A percentile compares a stretch with the other conserved stretches of the same genome.
Conservation (phyloP, 768 basidiomycete genomes). For the Lentinula detonsa region DNA sequence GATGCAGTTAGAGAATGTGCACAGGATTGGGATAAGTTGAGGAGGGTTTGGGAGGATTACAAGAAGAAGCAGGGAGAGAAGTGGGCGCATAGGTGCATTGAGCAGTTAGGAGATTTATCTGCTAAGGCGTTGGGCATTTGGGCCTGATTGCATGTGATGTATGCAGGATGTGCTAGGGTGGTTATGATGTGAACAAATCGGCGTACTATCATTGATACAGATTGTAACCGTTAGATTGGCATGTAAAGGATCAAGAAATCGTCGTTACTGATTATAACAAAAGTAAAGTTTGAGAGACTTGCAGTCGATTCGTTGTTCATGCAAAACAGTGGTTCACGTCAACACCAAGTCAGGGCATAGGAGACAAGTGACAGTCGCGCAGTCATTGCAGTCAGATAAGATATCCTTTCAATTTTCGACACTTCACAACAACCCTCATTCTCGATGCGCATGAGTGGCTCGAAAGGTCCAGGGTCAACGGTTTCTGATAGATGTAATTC, state of each 20-base stretch:
- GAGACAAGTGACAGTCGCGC: not conserved
- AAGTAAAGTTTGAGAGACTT: too few species aligned
- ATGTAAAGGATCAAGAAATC: too few species aligned
- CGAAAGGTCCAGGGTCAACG: not conserved
- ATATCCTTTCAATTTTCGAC: not conserved
- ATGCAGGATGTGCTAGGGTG: too few species aligned
- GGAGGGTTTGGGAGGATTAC: not conserved
- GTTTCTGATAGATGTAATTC: not conserved
- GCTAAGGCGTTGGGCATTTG: not conserved
- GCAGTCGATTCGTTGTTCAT: too few species aligned
- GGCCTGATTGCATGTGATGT: not conserved
- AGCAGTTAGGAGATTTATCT: not conserved
- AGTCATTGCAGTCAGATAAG: not conserved
- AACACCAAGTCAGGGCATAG: too few species aligned
- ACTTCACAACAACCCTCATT: not conserved
- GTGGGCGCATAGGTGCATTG: not conserved
- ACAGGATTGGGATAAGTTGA: not conserved
- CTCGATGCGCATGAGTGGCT: not conserved
- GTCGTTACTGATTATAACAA: too few species aligned
- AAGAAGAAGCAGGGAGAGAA: not conserved
- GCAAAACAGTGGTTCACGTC: too few species aligned
- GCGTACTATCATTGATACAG: too few species aligned
- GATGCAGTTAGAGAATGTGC: not conserved
- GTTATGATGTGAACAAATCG: too few species aligned
- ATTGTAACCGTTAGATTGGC: too few species aligned